Evolutionary conservation across 257 asterid species (phyloP), one percentile per base, ranked within the genome.

Genomic region (Solanum stenotomum): DNA sequence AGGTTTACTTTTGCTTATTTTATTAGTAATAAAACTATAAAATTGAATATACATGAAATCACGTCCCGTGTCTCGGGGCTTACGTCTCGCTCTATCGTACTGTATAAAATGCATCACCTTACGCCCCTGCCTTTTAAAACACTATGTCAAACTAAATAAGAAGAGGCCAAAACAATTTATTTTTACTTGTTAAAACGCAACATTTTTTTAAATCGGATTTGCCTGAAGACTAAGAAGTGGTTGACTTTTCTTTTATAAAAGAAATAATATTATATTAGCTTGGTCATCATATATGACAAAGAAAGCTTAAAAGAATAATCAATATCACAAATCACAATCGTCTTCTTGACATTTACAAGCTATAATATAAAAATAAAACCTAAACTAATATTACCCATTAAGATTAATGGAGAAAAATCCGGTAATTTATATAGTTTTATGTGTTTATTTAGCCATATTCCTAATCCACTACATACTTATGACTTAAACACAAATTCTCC

Each of bases 11-110:
- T 44, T 44, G 2, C 52, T 44, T 44, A 44, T 44, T 44, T 44
- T 44, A 44, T 44, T 44, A 12, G 52, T 44, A 44, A 44, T 44
- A 44, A 44, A 44, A 44, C 52, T 44, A 44, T 44, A 44, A 44
- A 44, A 12, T 44, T 44, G 52, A 44, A 11, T 44, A 44, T 44
- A 12, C 6, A 12, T 44, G 52, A 12, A 2, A 44, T n/a, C n/a
- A n/a, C n/a, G n/a, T n/a, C n/a, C n/a, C 6, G 0, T 44, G 0
- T 44, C 52, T 44, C 1, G 16, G 16, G 0, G 0, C 1, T 44
- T 44, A 44, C 1, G 0, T 44, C 16, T 44, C 52, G 0, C 16
- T 12, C 16, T 5, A 1, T 42, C 49, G 0, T 42, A 4, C 52
- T 12, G 16, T 44, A 44, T 44, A 44, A 42, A 42, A 44, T 2